Conservation (phyloP, 2,329 filamentous ascomycete species). For the Xylaria arbuscula region DNA sequence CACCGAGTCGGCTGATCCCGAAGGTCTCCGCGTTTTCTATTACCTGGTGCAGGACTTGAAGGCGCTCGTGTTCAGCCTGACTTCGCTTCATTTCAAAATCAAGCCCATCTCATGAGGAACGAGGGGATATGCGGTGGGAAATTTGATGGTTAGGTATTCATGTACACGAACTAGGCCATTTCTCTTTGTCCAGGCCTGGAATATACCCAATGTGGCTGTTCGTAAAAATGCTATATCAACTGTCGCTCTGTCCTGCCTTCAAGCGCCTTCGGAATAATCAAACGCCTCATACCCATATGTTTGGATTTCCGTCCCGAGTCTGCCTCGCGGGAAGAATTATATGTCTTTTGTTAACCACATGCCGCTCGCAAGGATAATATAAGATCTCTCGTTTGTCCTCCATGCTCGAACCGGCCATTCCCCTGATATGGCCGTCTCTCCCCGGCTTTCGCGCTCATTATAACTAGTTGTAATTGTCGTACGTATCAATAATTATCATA, state of each 20-base stretch:
- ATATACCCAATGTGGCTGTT: conserved; percentile 46
- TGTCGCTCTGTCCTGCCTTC: conserved; percentile 29
- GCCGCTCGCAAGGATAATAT: conserved; percentile 26
- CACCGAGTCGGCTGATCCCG: conserved; percentile 93
- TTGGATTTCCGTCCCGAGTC: conserved; percentile 22
- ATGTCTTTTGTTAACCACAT: conserved; percentile 20
- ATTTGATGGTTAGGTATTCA: conserved; percentile 29
- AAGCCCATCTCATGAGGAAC: conserved; percentile 70
- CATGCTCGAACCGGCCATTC: conserved; percentile 23
- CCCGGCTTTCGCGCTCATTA: conserved; percentile 11
- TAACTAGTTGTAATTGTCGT: conserved; percentile 23
- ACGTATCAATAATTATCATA: conserved; percentile 15
- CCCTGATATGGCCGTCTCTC: conserved; percentile 18
- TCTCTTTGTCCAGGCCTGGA: conserved; percentile 37
- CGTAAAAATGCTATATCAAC: conserved; percentile 38
- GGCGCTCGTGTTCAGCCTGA: conserved; percentile 94
- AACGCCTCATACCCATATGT: conserved; percentile 34
- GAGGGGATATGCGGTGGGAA: conserved; percentile 14
- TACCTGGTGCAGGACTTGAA: conserved; percentile 98
- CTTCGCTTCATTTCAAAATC: conserved; percentile 97
- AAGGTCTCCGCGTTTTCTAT: conserved; percentile 97
- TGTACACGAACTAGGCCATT: conserved; percentile 43
- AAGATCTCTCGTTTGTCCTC: conserved; percentile 11
- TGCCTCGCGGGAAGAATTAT: conserved; percentile 20
- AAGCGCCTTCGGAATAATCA: conserved; percentile 28